Evolutionary conservation across 345 rosid species (phyloP).

Genomic region (Citrus cavaleriei): DNA sequence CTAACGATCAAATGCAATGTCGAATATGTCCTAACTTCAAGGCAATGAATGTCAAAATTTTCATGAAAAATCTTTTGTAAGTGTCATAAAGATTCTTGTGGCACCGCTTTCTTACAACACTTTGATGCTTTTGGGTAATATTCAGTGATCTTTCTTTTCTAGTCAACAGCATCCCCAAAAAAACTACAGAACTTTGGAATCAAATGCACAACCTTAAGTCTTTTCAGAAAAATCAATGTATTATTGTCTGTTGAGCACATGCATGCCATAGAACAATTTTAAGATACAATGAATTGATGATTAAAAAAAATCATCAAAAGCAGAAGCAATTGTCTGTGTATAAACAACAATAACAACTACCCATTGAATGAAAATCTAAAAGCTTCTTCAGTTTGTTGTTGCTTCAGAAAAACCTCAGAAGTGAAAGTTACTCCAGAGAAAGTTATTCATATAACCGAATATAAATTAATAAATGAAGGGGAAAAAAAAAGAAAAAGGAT

Average conservation of each 20-base stretch:
- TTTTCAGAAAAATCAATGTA: not conserved
- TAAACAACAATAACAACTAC: too few relatives aligned
- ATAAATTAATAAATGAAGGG: too few relatives aligned
- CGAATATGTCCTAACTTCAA: slow-evolving; percentile 6
- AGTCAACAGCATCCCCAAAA: not conserved
- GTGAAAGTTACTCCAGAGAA: too few relatives aligned
- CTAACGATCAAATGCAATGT: not conserved
- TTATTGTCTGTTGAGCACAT: not conserved
- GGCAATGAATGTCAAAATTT: slow-evolving; percentile 7
- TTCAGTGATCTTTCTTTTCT: not conserved
- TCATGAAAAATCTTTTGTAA: not conserved
- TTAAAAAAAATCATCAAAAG: too few relatives aligned
- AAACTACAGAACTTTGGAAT: not conserved
- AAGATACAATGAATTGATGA: not conserved
- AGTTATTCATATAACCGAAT: too few relatives aligned
- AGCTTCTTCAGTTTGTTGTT: too few relatives aligned
- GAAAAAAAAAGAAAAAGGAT: too few relatives aligned
- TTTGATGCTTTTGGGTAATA: not conserved
- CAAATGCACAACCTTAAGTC: not conserved
- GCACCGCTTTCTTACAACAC: not conserved
- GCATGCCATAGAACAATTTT: not conserved
- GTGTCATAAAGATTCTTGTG: not conserved
- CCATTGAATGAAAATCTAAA: too few relatives aligned
- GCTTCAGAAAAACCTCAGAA: too few relatives aligned
- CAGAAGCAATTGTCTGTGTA: too few relatives aligned